Conservation (phyloP, 1,139 yeast genomes). For the Debaryomyces robertsiae region DNA sequence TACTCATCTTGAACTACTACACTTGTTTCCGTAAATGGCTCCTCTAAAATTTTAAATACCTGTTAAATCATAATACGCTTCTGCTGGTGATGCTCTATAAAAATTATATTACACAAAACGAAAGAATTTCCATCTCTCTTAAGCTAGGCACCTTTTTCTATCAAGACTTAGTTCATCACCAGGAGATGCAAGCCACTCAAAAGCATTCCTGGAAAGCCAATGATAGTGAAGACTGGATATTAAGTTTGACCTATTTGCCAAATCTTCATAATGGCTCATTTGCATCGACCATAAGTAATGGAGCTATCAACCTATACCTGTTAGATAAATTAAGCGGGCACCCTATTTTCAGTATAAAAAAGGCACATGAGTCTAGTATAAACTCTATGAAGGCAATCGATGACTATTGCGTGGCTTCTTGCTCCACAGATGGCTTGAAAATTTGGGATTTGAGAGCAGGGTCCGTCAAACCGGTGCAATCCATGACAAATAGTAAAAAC, state of each 20-base stretch:
- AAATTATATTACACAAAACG: slow-evolving; percentile 8
- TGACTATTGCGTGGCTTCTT: slow-evolving; percentile 30
- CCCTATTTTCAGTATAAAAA: slow-evolving; percentile 14
- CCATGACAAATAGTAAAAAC: slow-evolving; percentile 43
- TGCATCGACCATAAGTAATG: slow-evolving; percentile 51
- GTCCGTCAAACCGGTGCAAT: slow-evolving; percentile 24
- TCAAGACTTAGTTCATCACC: no score
- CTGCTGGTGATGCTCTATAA: slow-evolving; percentile 4
- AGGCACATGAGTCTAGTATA: slow-evolving; percentile 44
- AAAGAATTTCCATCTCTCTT: background rate
- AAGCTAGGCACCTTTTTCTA: no score
- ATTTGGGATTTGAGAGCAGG: slow-evolving; percentile 63
- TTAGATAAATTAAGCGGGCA: slow-evolving; percentile 20
- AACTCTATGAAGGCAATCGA: slow-evolving; percentile 32
- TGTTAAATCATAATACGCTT: slow-evolving; percentile 3
- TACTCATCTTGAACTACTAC: slow-evolving; percentile 39
- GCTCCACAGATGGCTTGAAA: slow-evolving; percentile 65
- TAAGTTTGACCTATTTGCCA: slow-evolving; percentile 38
- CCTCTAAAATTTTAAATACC: background rate
- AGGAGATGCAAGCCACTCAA: slow-evolving; percentile 21
- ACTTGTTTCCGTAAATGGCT: slow-evolving; percentile 1
- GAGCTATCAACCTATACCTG: slow-evolving; percentile 43
- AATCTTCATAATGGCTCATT: slow-evolving; percentile 19
- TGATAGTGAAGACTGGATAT: slow-evolving; percentile 49
- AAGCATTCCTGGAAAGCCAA: slow-evolving; percentile 24